Evolutionary conservation across 495 filamentous ascomycete genomes (phyloP), one percentile per base, ranked within the genome.

Genomic region (Ascobolus immersus): DNA sequence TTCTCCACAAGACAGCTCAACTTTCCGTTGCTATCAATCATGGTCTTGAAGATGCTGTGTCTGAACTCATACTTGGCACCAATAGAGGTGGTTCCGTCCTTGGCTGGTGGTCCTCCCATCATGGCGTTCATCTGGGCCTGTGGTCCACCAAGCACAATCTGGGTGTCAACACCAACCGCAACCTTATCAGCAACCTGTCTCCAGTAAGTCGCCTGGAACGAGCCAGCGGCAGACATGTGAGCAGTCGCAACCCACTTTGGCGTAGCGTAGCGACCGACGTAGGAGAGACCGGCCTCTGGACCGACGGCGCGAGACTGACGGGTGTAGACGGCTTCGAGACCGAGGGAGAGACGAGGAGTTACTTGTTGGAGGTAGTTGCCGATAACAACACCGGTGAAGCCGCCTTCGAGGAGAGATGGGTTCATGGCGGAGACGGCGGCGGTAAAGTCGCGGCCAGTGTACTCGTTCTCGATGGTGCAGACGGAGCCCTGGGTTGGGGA

Each of bases 61-160:
- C 78, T 65, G 71, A 99, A 99, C 50, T 94, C 86, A 53, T 99
- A 99, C 58, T 94, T 99, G 44, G 78, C 80, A 48, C 86, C 89
- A 44, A 93, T 62, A 25, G 81, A 75, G 35, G 86, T 80, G 32
- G 75, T 64, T 28, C 89, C 89, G 44, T 94, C 84, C 47, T 77
- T 79, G 44, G 66, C 65, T 31, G 65, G 50, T 14, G 65, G 62
- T 41, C 69, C 71, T 49, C 76, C 75, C 71, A 86, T 69, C 43
- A 70, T 50, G 20, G 56, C 61, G 28, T 60, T 59, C 18, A 54
- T 48, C 22, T 53, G 39, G 28, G 58, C 57, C 32, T 62, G 58
- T 28, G 68, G 57, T 32, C 79, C 79, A 21, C 67, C 64, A 45
- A 91, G 72, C 42, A 76, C 67, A 35, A 99, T 66, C 50, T 84